Evolutionary conservation across 441 rosid species (phyloP).

Genomic region (Pelargonium cotyledonis): DNA sequence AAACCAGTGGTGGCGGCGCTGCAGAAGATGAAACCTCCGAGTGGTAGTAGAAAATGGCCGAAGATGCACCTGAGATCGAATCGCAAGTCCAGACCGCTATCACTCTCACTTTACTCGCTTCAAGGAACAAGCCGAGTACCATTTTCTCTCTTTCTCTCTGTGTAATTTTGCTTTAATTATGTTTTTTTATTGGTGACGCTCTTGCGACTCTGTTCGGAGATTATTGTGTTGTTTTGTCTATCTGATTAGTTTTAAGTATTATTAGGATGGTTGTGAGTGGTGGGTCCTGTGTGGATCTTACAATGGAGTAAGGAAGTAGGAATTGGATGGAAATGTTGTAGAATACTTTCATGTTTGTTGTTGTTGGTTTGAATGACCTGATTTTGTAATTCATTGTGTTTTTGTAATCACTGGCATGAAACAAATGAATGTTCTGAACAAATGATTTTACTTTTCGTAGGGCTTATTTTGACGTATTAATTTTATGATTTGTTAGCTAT

Average conservation of each 20-base stretch:
- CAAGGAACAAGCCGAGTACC: slow-evolving; percentile 53
- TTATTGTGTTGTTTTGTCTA: not conserved
- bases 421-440: not conserved
- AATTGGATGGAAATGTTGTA: not conserved
- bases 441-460: not conserved
- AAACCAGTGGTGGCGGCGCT: too few species aligned
- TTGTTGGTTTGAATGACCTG: not conserved
- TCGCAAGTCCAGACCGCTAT: slow-evolving; percentile 55
- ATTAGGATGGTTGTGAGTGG: not conserved
- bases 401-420: not conserved
- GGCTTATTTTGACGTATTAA: not conserved
- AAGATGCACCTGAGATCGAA: slow-evolving; percentile 34
- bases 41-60: slow-evolving; percentile 8
- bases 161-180: not conserved
- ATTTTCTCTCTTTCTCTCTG: slow-evolving; percentile 6
- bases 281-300: not conserved
- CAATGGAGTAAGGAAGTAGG: too few species aligned
- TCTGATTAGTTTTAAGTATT: not conserved
- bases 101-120: slow-evolving; percentile 59
- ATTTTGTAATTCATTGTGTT: too few species aligned
- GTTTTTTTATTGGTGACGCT: not conserved
- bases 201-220: not conserved
- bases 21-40: too few species aligned
- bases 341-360: not conserved
- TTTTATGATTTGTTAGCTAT: not conserved